Evolutionary conservation across 176 grass and related monocot species (phyloP), one percentile per base, ranked within the genome.

Genomic region (Panicum miliaceum): DNA sequence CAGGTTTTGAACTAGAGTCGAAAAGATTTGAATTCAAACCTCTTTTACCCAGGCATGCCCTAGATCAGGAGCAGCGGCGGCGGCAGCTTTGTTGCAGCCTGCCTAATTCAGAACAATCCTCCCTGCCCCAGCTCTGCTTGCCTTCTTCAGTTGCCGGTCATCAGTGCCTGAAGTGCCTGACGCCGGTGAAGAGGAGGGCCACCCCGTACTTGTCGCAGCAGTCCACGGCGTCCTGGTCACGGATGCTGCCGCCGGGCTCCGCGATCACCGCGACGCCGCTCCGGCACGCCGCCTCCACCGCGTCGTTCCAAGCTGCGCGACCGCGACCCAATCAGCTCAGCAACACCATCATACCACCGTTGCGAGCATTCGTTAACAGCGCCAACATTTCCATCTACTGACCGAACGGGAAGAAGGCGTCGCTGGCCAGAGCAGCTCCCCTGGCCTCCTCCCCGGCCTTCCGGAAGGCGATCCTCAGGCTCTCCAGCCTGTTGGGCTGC

Each of bases 371-470:
- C 29, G 2, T 46, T 2, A 12, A 37, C 26, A 51, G 23, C 45
- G 13, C 0, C 29, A 8, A 12, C n/a, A 16, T 6, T 45, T 22
- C 16, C 12, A 1, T n/a, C 1, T 5, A 5, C 84, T 86, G 78
- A 98, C 96, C 93, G 35, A 98, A 98, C 11, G 96, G 93, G 91
- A 98, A 98, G 75, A 95, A 98, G 18, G 96, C 96, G 29, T 98
- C 96, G 53, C 96, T 98, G 3, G 96, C 96, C 64, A 98, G 45
- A 64, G 96, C 89, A 57, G 91, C 93, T 76, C 93, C 93, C 76
- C 94, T 94, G 34, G 91, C 96, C 34, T 83, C 93, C 78, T 95
- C 91, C 38, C 96, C 96, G 5, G 93, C 96, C 85, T 98, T 98
- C 52, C 65, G 82, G 77, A 98, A 95, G 36, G 96, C 96, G 53